These are phyloP conservation scores for Entomortierella parvispora DNA, from an alignment of 192 early-diverging fungal genomes.

Conservation along the genomic window DNA sequence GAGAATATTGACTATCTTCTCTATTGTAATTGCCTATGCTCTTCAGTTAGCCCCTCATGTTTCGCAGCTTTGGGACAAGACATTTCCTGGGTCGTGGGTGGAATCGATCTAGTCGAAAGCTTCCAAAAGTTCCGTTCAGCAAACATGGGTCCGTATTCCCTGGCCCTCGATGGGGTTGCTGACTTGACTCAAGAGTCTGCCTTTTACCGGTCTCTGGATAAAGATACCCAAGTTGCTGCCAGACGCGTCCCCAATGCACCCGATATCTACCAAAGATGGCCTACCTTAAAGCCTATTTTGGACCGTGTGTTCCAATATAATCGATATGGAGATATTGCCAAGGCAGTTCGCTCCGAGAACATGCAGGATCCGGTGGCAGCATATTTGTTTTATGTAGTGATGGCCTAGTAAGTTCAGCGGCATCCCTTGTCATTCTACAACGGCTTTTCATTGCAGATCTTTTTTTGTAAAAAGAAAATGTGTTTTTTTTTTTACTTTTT, in stretches of 20 bases:
- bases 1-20: too few species aligned
- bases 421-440: too few species aligned
- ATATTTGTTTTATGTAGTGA: slow-evolving; percentile 10
- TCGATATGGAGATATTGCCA: slow-evolving; percentile 9
- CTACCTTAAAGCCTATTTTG: background rate
- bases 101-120: background rate
- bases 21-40: too few species aligned
- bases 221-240: background rate
- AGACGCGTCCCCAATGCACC: slow-evolving; percentile 3
- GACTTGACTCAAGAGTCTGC: slow-evolving; percentile 13
- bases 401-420: slow-evolving; percentile 20
- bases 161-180: slow-evolving; percentile 17
- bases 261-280: slow-evolving; percentile 22
- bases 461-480: background rate
- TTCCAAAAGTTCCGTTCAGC: slow-evolving; percentile 1
- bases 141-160: slow-evolving; percentile 1
- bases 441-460: too few species aligned
- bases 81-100: background rate
- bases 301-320: slow-evolving; percentile 15
- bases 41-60: background rate
- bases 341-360: slow-evolving; percentile 9
- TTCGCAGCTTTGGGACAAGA: slow-evolving; percentile 3
- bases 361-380: slow-evolving; percentile 17
- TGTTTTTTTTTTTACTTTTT: background rate
- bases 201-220: background rate